phyloP scores from a whole-genome alignment of 164 flowering plant genomes.

The Kingdonia uniflora region DNA sequence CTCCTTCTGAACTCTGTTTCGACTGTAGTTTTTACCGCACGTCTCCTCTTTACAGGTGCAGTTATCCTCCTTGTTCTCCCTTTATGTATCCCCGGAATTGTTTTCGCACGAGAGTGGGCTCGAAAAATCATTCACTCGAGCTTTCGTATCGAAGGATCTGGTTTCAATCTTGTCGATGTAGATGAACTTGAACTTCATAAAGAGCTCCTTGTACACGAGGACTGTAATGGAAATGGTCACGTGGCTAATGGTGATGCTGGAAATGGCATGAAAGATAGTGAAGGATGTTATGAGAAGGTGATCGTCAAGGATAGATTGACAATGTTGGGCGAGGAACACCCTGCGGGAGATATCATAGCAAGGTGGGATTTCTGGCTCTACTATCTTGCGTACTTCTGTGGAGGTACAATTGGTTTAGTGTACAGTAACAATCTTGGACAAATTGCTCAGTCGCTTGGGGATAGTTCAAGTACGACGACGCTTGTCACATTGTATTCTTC shows the following conservation, averaged over 20 bases:
- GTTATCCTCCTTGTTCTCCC: constrained; percentile 58
- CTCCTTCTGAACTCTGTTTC: constrained; percentile 49
- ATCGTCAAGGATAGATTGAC: constrained; percentile 32
- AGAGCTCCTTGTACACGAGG: constrained; percentile 35
- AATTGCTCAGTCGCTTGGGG: constrained; percentile 77
- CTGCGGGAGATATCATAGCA: constrained; percentile 33
- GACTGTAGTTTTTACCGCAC: constrained; percentile 16
- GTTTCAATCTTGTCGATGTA: constrained; percentile 55
- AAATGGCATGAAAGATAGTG: constrained; percentile 2
- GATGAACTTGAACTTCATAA: constrained; percentile 74
- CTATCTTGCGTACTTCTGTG: constrained; percentile 76
- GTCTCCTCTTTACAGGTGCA: constrained; percentile 55
- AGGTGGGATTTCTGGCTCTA: constrained; percentile 90
- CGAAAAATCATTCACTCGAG: constrained; percentile 35
- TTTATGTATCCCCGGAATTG: constrained; percentile 55
- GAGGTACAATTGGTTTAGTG: constrained; percentile 94
- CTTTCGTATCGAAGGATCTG: constrained; percentile 39
- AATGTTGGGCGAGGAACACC: constrained; percentile 84
- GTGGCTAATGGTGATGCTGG: background rate
- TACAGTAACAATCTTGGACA: constrained; percentile 94
- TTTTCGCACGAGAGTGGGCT: constrained; percentile 56
- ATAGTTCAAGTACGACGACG: constrained; percentile 27
- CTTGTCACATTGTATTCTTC: constrained; percentile 77
- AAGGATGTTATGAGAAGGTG: constrained; percentile 28
- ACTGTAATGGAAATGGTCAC: constrained; percentile 2